These are phyloP conservation scores for Aristolochia fimbriata DNA, from an alignment of 164 flowering plant species.

Conservation along the genomic window DNA sequence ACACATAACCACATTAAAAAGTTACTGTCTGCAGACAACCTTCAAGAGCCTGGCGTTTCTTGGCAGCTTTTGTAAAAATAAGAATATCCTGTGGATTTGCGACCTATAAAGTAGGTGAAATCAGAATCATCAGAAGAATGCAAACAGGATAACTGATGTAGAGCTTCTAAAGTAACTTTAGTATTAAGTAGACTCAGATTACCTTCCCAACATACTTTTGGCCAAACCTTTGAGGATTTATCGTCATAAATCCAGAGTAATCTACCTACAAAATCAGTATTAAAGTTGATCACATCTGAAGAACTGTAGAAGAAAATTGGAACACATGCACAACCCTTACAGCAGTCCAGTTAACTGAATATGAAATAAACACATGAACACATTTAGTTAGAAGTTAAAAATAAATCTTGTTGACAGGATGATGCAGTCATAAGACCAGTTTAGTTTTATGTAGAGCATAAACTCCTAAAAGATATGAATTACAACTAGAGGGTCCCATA, in stretches of 20 bases:
- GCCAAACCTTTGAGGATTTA: constrained; percentile 98
- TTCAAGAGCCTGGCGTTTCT: constrained; percentile 37
- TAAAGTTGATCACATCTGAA: neutral
- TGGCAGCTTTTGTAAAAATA: constrained; percentile 84
- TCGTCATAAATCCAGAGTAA: constrained; percentile 95
- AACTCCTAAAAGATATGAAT: no score
- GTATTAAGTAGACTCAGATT: constrained; percentile 1
- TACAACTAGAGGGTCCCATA: no score
- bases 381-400: no score
- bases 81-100: constrained; percentile 99
- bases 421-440: no score
- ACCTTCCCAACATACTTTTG: constrained; percentile 99
- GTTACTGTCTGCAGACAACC: constrained; percentile 25
- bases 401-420: no score
- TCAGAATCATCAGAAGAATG: no score
- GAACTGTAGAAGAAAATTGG: neutral
- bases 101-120: constrained; percentile 36
- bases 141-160: no score
- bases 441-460: no score
- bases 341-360: no score
- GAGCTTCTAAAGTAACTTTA: no score
- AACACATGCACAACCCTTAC: no score
- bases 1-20: neutral
- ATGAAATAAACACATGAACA: no score
- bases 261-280: constrained; percentile 53